These are phyloP conservation scores for Clitopilus passeckerianus DNA, from an alignment of 768 basidiomycete species.

Conservation along the genomic window DNA sequence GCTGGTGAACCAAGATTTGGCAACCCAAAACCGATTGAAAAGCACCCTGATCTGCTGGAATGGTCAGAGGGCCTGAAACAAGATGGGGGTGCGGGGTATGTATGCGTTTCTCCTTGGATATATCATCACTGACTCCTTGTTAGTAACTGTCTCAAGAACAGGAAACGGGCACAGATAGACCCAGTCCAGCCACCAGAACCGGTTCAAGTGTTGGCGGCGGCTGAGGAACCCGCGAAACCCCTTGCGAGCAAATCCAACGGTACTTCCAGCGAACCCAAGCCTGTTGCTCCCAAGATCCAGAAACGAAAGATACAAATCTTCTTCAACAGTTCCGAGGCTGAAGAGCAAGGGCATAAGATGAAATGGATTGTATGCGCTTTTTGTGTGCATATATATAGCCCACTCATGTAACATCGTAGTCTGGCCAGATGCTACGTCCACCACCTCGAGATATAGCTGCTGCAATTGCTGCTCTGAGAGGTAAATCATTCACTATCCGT, in stretches of 20 bases:
- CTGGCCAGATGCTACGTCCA: background rate
- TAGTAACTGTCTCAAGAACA: slow-evolving; percentile 43
- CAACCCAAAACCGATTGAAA: slow-evolving; percentile 41
- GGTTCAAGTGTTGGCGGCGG: background rate
- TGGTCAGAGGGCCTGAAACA: slow-evolving; percentile 57
- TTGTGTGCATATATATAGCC: background rate
- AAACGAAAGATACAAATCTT: background rate
- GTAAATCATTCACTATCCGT: background rate
- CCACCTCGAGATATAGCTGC: background rate
- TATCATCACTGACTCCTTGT: background rate
- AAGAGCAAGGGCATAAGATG: background rate
- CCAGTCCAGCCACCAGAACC: background rate
- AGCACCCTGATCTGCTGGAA: slow-evolving; percentile 30
- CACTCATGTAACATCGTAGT: background rate
- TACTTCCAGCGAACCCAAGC: too few relatives aligned
- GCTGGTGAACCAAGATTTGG: slow-evolving; percentile 45
- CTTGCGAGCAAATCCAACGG: too few relatives aligned
- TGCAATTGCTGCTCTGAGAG: background rate
- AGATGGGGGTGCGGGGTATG: slow-evolving; percentile 60
- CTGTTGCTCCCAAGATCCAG: background rate
- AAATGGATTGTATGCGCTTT: background rate
- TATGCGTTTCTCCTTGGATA: slow-evolving; percentile 8
- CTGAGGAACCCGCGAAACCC: background rate
- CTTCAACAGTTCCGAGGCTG: background rate
- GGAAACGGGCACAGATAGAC: slow-evolving; percentile 26